Evolutionary conservation across 768 basidiomycete genomes (phyloP).

Genomic region (Suillus placidus): DNA sequence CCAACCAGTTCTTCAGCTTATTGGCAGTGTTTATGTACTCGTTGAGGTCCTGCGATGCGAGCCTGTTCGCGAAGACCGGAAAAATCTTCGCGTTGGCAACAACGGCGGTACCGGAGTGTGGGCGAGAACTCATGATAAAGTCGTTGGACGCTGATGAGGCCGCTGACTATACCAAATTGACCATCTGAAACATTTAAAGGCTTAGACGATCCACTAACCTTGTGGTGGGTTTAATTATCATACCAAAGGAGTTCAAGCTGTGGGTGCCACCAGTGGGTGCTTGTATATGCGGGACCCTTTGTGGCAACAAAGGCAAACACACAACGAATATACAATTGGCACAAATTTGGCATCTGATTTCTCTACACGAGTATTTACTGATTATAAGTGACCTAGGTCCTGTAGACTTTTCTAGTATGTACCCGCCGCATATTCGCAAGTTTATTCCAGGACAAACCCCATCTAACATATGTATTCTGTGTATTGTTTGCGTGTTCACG

Average conservation of each 20-base stretch:
- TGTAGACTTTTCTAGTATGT: neutral
- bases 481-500: neutral
- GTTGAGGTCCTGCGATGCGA: conserved; percentile 31
- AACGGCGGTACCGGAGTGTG: conserved; percentile 30
- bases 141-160: neutral
- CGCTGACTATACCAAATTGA: neutral
- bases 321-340: no score
- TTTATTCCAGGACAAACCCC: neutral
- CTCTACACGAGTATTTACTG: neutral
- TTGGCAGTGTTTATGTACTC: conserved; percentile 27
- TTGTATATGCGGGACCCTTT: neutral
- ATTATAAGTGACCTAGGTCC: neutral
- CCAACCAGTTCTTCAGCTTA: conserved; percentile 50
- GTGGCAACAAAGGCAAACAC: neutral
- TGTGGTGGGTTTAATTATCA: neutral
- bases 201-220: neutral
- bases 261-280: neutral
- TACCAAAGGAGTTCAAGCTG: neutral
- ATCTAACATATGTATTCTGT: neutral
- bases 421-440: neutral
- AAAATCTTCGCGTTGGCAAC: conserved; percentile 41
- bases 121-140: neutral
- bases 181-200: no score
- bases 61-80: conserved; percentile 34
- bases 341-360: neutral